Conservation (phyloP, 345 rosid genomes). For the Eucalyptus polyanthemos region DNA sequence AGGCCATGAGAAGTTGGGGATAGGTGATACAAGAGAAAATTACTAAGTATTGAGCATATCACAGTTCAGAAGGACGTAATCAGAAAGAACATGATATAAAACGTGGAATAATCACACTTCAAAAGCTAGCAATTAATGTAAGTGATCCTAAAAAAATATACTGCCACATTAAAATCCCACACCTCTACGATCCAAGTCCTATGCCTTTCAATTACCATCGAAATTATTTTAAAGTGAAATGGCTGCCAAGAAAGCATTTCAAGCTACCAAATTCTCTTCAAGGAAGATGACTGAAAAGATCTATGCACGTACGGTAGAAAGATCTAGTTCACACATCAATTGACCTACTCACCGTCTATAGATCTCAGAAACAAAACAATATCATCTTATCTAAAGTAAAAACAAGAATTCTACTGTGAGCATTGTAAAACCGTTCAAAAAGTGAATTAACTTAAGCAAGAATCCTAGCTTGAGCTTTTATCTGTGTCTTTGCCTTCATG, state of each 20-base stretch:
- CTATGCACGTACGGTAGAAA: neutral
- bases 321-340: neutral
- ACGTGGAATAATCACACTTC: neutral
- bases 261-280: neutral
- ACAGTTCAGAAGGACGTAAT: neutral
- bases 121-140: neutral
- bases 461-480: constrained; percentile 39
- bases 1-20: neutral
- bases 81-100: neutral
- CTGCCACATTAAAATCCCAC: neutral
- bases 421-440: neutral
- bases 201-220: neutral
- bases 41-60: neutral
- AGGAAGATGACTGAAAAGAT: neutral
- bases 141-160: neutral
- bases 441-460: neutral
- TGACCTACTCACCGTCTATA: neutral
- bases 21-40: neutral
- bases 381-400: neutral
- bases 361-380: neutral
- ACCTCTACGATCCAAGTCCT: neutral
- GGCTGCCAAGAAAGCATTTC: neutral
- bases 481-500: constrained; percentile 53
- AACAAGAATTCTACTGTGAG: neutral
- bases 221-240: neutral